phyloP scores from a whole-genome alignment of 2,329 filamentous ascomycete genomes.

The Hypoxylon sp. region DNA sequence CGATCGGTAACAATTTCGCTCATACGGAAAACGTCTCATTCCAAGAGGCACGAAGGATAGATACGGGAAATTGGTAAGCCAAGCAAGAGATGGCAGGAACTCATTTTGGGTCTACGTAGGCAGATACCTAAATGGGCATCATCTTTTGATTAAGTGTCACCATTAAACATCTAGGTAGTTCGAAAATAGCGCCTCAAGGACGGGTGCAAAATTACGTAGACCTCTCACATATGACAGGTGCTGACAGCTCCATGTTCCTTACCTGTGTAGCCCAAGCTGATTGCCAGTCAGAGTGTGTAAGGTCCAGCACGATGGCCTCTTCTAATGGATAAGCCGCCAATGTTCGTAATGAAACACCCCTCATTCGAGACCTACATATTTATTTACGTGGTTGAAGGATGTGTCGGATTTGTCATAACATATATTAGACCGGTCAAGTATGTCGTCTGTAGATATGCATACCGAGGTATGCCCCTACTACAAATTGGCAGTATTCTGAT shows the following conservation, averaged over 20 bases:
- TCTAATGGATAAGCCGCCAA: neutral
- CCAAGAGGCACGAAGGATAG: slow-evolving; percentile 14
- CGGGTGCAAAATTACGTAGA: slow-evolving; percentile 12
- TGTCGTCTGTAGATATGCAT: neutral
- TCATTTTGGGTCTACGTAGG: slow-evolving; percentile 3
- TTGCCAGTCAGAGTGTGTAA: neutral
- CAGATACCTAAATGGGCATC: slow-evolving; percentile 1
- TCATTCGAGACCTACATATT: neutral
- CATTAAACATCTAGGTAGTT: neutral
- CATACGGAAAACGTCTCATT: slow-evolving; percentile 13
- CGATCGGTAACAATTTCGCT: slow-evolving; percentile 23
- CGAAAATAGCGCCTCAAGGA: slow-evolving; percentile 7
- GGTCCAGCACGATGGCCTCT: neutral
- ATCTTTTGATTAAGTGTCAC: slow-evolving; percentile 19
- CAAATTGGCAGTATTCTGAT: slow-evolving; percentile 1
- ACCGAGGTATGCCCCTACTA: neutral
- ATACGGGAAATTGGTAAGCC: slow-evolving; percentile 4
- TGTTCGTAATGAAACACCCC: neutral
- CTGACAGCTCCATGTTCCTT: neutral
- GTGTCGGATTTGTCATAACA: slow-evolving; percentile 11
- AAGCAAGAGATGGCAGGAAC: slow-evolving; percentile 2
- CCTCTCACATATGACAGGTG: slow-evolving; percentile 7
- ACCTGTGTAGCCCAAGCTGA: neutral
- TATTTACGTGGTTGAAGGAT: neutral
- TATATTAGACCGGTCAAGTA: slow-evolving; percentile 15